Evolutionary conservation across 2,329 filamentous ascomycete genomes (phyloP).

Genomic region (Fusarium sp.): DNA sequence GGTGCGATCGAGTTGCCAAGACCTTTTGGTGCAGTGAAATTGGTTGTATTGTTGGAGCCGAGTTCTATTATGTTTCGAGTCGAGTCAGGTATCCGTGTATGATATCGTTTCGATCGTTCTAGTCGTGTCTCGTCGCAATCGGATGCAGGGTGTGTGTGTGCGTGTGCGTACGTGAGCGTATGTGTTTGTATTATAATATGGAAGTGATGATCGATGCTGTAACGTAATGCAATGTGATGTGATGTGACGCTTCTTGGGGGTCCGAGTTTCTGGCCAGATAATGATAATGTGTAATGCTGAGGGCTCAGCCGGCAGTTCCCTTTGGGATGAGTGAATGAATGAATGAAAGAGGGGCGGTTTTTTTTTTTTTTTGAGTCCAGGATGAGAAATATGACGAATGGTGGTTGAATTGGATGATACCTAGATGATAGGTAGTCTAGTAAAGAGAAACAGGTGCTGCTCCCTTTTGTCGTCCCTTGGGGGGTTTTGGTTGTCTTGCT

Average conservation of each 20-base stretch:
- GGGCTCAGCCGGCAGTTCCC: constrained; percentile 5
- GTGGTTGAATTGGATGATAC: neutral
- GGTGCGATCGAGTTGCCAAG: constrained; percentile 13
- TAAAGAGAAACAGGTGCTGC: constrained; percentile 31
- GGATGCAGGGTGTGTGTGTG: neutral
- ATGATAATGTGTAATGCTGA: constrained; percentile 8
- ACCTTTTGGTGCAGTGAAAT: neutral
- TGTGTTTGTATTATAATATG: constrained; percentile 3
- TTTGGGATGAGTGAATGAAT: constrained; percentile 1
- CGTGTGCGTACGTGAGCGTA: neutral
- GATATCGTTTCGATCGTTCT: constrained; percentile 25
- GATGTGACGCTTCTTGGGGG: constrained; percentile 1
- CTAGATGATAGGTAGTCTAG: neutral
- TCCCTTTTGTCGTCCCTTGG: constrained; percentile 7
- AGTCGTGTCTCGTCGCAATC: constrained; percentile 23
- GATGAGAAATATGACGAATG: constrained; percentile 26
- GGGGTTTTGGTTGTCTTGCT: neutral
- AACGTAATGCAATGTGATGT: constrained; percentile 23
- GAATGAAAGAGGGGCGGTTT: constrained; percentile 9
- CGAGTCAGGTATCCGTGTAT: neutral
- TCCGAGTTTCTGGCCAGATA: constrained; percentile 29
- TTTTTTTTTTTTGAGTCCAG: constrained; percentile 15
- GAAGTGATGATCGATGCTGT: constrained; percentile 2
- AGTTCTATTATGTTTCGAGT: neutral
- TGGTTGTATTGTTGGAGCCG: neutral